Evolutionary conservation across 768 basidiomycete species (phyloP).

Genomic region (Mycena filopes): DNA sequence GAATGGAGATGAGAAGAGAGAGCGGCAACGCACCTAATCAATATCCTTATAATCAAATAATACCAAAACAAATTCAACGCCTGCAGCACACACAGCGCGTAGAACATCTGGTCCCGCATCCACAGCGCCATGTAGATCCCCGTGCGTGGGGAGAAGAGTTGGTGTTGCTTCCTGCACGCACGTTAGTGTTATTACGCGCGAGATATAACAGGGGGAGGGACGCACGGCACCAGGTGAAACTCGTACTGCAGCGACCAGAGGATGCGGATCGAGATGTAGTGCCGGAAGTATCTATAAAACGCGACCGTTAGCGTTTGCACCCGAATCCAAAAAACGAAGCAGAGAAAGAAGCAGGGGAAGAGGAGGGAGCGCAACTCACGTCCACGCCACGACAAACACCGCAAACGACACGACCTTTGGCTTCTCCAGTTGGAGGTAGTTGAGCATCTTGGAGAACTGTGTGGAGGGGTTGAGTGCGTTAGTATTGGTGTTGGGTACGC

Average conservation of each 20-base stretch:
- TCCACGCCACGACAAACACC: constrained; percentile 15
- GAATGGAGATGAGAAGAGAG: not conserved
- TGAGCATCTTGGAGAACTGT: constrained; percentile 9
- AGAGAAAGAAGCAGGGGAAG: not conserved
- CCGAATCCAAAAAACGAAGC: too few species aligned
- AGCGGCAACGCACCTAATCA: constrained; percentile 28
- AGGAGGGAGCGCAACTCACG: too few species aligned
- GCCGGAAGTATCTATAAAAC: constrained; percentile 11
- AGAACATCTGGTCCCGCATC: constrained; percentile 76
- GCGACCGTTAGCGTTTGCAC: too few species aligned
- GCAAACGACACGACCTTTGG: constrained; percentile 7
- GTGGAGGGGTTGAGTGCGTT: not conserved
- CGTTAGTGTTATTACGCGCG: too few species aligned
- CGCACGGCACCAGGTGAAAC: constrained; percentile 21
- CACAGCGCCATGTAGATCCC: constrained; percentile 70
- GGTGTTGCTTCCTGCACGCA: constrained; percentile 11
- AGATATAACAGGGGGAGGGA: not conserved
- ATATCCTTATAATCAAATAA: constrained; percentile 70
- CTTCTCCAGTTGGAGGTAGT: constrained; percentile 7
- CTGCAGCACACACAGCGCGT: constrained; percentile 68
- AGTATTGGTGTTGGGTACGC: not conserved
- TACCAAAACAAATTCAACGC: constrained; percentile 84
- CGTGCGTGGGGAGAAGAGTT: constrained; percentile 54
- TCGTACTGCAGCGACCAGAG: constrained; percentile 17
- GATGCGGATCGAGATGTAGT: constrained; percentile 19